Percentiles rank a stretch among this genome's conserved stretches.
These are phyloP conservation scores for Mycena galopus DNA, from an alignment of 768 basidiomycete species.

Conservation along the genomic window DNA sequence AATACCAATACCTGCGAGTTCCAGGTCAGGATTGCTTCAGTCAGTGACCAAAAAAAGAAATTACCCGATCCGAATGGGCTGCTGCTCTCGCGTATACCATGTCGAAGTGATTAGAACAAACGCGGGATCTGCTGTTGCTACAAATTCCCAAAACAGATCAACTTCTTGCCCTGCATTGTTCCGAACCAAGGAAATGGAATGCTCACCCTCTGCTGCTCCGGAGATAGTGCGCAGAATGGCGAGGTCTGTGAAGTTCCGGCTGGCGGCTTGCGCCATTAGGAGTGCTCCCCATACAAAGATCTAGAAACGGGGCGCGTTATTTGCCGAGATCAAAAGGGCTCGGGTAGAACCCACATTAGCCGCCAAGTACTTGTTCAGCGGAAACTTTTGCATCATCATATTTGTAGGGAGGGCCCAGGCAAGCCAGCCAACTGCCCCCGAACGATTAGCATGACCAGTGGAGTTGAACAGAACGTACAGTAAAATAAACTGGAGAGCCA, in stretches of 20 bases:
- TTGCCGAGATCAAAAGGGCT: slow-evolving; percentile 1
- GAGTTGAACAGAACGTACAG: slow-evolving; percentile 36
- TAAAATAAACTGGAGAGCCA: slow-evolving; percentile 52
- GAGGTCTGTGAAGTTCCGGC: slow-evolving; percentile 52
- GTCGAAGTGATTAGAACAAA: slow-evolving; percentile 53
- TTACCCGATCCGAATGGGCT: slow-evolving; percentile 51
- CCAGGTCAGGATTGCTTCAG: background rate
- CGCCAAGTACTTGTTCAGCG: slow-evolving; percentile 54
- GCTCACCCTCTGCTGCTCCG: slow-evolving; percentile 47
- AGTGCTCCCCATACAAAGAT: slow-evolving; percentile 50
- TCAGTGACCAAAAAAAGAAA: background rate
- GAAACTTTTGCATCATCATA: slow-evolving; percentile 54
- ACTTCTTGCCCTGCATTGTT: background rate
- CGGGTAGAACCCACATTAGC: slow-evolving; percentile 46
- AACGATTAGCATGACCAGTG: background rate
- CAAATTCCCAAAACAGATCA: background rate
- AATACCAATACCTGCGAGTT: slow-evolving; percentile 42
- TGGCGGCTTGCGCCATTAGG: slow-evolving; percentile 56
- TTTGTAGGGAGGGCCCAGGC: slow-evolving; percentile 57
- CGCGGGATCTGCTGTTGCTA: slow-evolving; percentile 41
- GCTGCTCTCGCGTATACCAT: slow-evolving; percentile 56
- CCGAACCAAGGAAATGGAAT: background rate
- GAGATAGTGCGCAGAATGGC: slow-evolving; percentile 53
- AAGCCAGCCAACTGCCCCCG: slow-evolving; percentile 48
- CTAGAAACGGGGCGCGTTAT: slow-evolving; percentile 3